A percentile compares a stretch with the other conserved stretches of the same genome.
Evolutionary conservation across 305 asterid species (phyloP).

Genomic region (Solanum hybrid): DNA sequence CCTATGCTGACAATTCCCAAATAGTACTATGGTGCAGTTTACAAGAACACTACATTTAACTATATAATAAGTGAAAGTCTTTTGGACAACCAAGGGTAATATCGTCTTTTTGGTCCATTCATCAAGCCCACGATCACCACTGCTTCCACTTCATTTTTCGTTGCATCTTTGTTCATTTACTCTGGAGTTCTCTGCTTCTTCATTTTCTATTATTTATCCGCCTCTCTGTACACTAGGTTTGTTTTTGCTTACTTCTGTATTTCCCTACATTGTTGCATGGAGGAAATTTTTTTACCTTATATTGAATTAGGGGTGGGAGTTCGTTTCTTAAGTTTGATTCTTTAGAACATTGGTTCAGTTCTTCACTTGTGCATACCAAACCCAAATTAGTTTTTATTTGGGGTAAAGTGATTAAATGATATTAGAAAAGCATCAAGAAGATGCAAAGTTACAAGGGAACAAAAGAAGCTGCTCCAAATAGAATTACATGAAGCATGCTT

Average conservation of each 20-base stretch:
- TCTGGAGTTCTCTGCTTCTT: not conserved
- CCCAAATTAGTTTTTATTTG: not conserved
- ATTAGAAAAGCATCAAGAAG: not conserved
- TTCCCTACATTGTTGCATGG: not conserved
- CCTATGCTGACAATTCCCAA: not conserved
- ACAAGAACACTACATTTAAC: not conserved
- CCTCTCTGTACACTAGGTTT: not conserved
- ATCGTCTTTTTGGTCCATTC: not conserved
- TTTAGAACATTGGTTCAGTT: not conserved
- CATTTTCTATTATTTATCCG: not conserved
- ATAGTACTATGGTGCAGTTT: not conserved
- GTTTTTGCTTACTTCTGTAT: not conserved
- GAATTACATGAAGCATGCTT: not conserved
- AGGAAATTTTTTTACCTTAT: not conserved
- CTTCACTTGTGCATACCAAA: not conserved
- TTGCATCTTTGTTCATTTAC: not conserved
- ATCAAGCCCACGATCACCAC: not conserved
- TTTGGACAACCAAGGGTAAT: not conserved
- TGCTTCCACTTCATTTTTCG: not conserved
- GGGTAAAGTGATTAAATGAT: not conserved
- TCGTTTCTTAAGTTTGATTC: not conserved
- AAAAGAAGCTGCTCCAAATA: not conserved
- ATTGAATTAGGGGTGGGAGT: not conserved
- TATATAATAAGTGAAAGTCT: not conserved
- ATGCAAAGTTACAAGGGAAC: not conserved